Evolutionary conservation across 2,329 filamentous ascomycete species (phyloP).

Genomic region (Penicillium crustosum): DNA sequence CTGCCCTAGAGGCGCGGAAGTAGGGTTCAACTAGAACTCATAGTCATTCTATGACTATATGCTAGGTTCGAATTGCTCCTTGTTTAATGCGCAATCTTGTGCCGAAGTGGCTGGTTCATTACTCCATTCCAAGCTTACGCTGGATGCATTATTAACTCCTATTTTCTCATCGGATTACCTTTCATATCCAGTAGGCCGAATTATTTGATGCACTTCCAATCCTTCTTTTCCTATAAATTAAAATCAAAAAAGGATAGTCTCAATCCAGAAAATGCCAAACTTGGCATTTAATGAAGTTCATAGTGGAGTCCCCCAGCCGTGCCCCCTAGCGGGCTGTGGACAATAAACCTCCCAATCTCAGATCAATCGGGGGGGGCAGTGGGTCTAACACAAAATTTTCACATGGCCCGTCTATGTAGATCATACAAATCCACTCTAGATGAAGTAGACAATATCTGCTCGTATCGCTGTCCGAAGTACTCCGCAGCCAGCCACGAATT

Average conservation of each 20-base stretch:
- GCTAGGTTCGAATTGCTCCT: not conserved
- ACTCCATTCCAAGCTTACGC: not conserved
- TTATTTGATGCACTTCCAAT: not conserved
- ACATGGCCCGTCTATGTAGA: not conserved
- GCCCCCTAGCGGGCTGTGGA: not conserved
- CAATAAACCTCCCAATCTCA: not conserved
- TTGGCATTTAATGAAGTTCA: not conserved
- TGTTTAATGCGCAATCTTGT: not conserved
- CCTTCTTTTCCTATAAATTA: not conserved
- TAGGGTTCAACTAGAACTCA: slow-evolving; percentile 12
- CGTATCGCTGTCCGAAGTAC: not conserved
- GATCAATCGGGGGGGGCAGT: not conserved
- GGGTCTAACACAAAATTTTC: not conserved
- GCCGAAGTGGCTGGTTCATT: not conserved
- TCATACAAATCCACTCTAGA: not conserved
- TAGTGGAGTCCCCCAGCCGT: not conserved
- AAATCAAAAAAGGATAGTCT: too few species aligned
- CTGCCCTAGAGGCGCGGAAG: slow-evolving; percentile 36
- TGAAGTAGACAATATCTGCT: not conserved
- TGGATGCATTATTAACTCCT: not conserved
- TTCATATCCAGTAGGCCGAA: not conserved
- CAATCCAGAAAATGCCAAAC: not conserved
- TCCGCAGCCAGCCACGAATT: slow-evolving; percentile 1
- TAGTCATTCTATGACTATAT: not conserved
- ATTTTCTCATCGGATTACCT: not conserved